phyloP scores from a whole-genome alignment of 257 asterid genomes.

The Primulina tabacum region DNA sequence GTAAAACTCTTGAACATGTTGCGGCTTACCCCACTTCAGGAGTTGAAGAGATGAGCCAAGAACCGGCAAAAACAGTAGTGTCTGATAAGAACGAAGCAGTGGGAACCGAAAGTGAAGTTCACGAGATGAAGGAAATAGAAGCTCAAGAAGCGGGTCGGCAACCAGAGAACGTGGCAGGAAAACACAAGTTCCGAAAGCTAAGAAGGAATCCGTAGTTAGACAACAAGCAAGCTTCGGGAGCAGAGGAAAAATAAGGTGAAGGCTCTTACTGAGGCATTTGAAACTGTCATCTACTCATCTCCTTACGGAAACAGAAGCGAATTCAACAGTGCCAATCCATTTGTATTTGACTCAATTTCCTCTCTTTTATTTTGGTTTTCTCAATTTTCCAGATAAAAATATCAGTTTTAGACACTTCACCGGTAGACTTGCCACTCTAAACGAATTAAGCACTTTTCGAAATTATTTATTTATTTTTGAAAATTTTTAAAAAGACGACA shows the following conservation, averaged over 20 bases:
- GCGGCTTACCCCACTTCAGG: slow-evolving; percentile 6
- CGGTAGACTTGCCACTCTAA: too few species aligned
- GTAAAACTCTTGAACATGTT: background rate
- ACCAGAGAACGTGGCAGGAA: slow-evolving; percentile 13
- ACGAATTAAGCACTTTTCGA: too few species aligned
- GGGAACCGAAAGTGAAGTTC: slow-evolving; percentile 5
- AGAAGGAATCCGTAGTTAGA: slow-evolving; percentile 40
- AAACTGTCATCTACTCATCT: slow-evolving; percentile 67
- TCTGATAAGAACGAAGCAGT: slow-evolving; percentile 12
- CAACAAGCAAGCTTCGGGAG: slow-evolving; percentile 55
- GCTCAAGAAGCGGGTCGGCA: slow-evolving; percentile 22
- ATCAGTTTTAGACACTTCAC: too few species aligned
- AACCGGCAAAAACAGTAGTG: slow-evolving; percentile 3
- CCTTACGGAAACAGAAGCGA: slow-evolving; percentile 51
- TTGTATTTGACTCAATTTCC: too few species aligned
- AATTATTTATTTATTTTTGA: too few species aligned
- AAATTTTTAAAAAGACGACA: too few species aligned
- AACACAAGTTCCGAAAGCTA: slow-evolving; percentile 27
- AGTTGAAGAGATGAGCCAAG: slow-evolving; percentile 11
- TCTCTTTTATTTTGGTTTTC: too few species aligned
- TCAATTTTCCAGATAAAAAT: too few species aligned
- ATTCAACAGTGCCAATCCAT: too few species aligned
- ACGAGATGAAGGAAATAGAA: slow-evolving; percentile 18
- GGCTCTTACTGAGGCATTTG: slow-evolving; percentile 87
- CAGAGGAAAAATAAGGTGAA: slow-evolving; percentile 68